A percentile compares a stretch with the other conserved stretches of the same genome.
These are phyloP conservation scores for Eutrema heterophyllum DNA, from an alignment of 345 rosid genomes.

Conservation along the genomic window DNA sequence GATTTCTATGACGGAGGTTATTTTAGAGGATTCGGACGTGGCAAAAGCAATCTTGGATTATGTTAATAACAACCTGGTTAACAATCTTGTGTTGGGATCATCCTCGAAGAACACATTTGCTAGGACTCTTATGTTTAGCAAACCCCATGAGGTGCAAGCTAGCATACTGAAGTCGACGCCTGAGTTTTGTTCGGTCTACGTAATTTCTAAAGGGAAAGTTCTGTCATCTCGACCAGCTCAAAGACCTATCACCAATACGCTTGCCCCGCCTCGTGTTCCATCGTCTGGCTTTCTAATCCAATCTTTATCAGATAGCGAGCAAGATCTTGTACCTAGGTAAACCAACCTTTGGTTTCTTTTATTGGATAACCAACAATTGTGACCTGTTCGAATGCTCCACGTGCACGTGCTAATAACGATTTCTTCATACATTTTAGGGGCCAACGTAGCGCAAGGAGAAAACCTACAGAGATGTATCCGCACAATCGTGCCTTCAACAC, in stretches of 20 bases:
- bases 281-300: slow-evolving; percentile 28
- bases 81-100: slow-evolving; percentile 58
- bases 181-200: slow-evolving; percentile 68
- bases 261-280: slow-evolving; percentile 48
- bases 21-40: slow-evolving; percentile 53
- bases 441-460: slow-evolving; percentile 7
- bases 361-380: background rate
- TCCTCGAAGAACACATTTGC: slow-evolving; percentile 52
- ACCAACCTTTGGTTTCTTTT: background rate
- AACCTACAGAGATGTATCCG: background rate
- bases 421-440: slow-evolving; percentile 1
- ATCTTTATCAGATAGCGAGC: slow-evolving; percentile 22
- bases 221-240: slow-evolving; percentile 45
- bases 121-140: slow-evolving; percentile 37
- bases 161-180: slow-evolving; percentile 52
- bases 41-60: slow-evolving; percentile 53
- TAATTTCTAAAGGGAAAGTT: slow-evolving; percentile 71
- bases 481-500: background rate
- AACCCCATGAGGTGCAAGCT: slow-evolving; percentile 44
- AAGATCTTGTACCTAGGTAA: slow-evolving; percentile 31
- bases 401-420: too few relatives aligned
- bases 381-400: background rate
- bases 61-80: slow-evolving; percentile 40
- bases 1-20: slow-evolving; percentile 53
- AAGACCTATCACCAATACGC: slow-evolving; percentile 39